Evolutionary conservation across 1,284 basidiomycete genomes (phyloP).

Genomic region (Boletus mariae): DNA sequence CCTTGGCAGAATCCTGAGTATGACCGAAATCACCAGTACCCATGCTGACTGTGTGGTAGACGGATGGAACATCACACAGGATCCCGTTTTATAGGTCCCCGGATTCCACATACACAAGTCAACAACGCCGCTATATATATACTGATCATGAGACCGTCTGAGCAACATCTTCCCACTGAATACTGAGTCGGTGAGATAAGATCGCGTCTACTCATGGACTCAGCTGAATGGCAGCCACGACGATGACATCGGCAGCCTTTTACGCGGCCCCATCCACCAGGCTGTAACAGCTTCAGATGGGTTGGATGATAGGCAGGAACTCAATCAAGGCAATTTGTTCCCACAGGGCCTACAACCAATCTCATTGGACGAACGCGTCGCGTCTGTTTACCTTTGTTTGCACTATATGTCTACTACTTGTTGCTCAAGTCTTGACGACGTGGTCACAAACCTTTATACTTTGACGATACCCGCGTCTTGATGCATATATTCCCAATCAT

Average conservation of each 20-base stretch:
- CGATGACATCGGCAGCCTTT: too few species aligned
- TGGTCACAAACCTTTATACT: background rate
- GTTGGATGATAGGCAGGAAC: too few species aligned
- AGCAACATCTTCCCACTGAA: too few species aligned
- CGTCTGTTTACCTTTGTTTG: constrained; percentile 31
- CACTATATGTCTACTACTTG: background rate
- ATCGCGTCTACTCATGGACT: too few species aligned
- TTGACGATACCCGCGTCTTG: constrained; percentile 7
- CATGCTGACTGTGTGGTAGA: background rate
- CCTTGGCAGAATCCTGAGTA: constrained; percentile 9
- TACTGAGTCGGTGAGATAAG: too few species aligned
- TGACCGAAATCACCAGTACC: constrained; percentile 5
- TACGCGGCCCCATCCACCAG: too few species aligned
- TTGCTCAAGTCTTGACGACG: background rate
- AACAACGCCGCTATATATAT: background rate
- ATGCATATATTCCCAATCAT: background rate
- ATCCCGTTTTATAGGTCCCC: background rate
- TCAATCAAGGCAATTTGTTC: background rate
- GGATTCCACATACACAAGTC: background rate
- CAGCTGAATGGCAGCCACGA: too few species aligned
- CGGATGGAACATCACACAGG: background rate
- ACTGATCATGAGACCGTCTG: too few species aligned
- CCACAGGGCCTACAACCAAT: background rate
- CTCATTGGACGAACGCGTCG: constrained; percentile 29
- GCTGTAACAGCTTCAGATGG: too few species aligned